Evolutionary conservation across 495 filamentous ascomycete genomes (phyloP).

Genomic region (Neurospora sp.): DNA sequence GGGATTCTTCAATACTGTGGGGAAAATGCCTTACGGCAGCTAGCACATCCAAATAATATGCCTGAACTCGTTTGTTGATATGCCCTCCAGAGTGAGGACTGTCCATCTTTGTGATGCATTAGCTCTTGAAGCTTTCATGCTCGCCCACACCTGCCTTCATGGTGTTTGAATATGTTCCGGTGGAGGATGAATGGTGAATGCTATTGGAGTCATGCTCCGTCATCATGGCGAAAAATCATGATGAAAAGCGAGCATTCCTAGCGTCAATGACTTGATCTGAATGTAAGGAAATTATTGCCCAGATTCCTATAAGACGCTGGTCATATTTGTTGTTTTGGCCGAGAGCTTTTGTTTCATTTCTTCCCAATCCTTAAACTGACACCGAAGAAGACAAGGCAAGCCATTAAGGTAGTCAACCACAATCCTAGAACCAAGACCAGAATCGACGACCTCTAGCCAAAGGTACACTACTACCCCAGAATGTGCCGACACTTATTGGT

Average conservation of each 20-base stretch:
- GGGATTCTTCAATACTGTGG: neutral
- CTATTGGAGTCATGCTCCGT: neutral
- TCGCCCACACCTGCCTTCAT: neutral
- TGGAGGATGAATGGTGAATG: neutral
- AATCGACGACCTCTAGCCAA: neutral
- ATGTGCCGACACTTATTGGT: neutral
- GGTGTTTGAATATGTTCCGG: neutral
- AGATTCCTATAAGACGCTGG: neutral
- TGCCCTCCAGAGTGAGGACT: neutral
- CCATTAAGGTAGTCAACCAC: neutral
- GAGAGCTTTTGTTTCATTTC: neutral
- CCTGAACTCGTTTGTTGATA: neutral
- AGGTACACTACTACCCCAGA: no score
- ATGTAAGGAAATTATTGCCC: neutral
- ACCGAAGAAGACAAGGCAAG: neutral
- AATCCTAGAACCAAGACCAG: neutral
- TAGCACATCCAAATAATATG: neutral
- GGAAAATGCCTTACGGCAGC: neutral
- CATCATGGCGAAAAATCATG: neutral
- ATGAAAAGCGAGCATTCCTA: neutral
- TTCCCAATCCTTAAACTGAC: neutral
- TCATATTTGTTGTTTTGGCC: neutral
- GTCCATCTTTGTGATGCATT: neutral
- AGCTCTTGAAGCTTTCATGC: neutral
- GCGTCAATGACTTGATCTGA: neutral